A percentile compares a stretch with the other conserved stretches of the same genome.
These are phyloP conservation scores for Saitoella complicata DNA, from an alignment of 805 yeast species.

Conservation along the genomic window DNA sequence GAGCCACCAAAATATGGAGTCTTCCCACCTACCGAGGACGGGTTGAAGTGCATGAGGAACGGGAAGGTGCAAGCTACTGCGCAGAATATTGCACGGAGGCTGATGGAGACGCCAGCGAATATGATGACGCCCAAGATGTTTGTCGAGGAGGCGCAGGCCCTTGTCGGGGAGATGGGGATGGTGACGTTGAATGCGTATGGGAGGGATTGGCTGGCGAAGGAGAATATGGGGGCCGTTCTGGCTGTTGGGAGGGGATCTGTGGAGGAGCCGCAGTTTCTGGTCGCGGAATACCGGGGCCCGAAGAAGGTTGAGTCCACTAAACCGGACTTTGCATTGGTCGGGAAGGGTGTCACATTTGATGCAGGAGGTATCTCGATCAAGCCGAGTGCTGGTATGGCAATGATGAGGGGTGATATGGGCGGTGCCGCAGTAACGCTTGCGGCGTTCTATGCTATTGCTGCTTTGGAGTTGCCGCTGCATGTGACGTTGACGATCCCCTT, in stretches of 20 bases:
- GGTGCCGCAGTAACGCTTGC: constrained; percentile 2
- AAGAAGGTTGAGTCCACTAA: neutral
- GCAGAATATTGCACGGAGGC: constrained; percentile 2
- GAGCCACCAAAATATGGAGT: no score
- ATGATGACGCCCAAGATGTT: neutral
- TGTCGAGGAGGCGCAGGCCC: neutral
- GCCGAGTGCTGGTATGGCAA: neutral
- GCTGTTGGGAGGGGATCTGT: constrained; percentile 1
- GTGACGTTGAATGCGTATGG: neutral
- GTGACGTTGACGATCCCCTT: neutral
- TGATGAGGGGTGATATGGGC: constrained; percentile 3
- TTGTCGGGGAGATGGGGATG: neutral
- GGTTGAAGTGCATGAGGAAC: no score
- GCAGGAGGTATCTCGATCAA: constrained; percentile 1
- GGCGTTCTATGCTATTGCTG: neutral
- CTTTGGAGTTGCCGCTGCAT: neutral
- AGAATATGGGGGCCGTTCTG: neutral
- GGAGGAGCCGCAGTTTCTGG: neutral
- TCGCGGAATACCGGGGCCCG: neutral
- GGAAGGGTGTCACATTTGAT: constrained; percentile 2
- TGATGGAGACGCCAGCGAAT: constrained; percentile 2
- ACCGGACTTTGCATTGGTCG: neutral
- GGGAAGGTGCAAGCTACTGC: neutral
- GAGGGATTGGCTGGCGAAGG: constrained; percentile 1
- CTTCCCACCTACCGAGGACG: no score